Base-by-base conservation (phyloP, 257 asterid species). In the Haberlea rhodopensis region DNA sequence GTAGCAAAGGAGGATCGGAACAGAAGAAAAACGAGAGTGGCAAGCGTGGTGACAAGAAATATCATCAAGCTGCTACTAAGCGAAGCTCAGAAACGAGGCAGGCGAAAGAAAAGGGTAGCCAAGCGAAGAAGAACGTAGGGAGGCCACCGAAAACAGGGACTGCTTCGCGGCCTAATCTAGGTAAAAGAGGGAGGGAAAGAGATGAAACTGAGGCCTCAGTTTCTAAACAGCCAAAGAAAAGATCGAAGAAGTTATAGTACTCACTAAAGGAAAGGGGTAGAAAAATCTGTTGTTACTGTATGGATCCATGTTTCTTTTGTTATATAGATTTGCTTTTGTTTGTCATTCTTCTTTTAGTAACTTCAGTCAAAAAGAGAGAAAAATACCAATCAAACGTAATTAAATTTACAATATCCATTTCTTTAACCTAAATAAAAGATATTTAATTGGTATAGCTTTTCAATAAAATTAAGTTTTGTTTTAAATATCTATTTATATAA, bases 81-180 rank as follows among this genome's bases (percentile, higher is more conserved):
- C 73, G 78, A 51, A 69, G 55, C 52, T 0, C 75, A 0, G 85
- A 81, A 65, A 54, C 79, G 19, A 79, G 77, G 71, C 85, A 75
- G 10, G 53, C 56, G 6, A 79, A 70, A 73, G 68, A 70, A 71
- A 82, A 82, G 73, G 74, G 75, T 20, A 81, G 83, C 54, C 83
- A 82, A 0, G 76, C 68, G 23, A 85, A 82, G 82, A 80, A 76
- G 78, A 76, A 73, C 15, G 77, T 83, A 0, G 92, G 89, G 23
- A 60, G 92, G 78, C 89, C 89, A 3, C 87, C 92, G 0, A 85
- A 85, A 58, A 75, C 85, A 75, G 92, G 80, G 21, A 77, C 78
- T 5, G 77, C 76, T 18, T 78, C 74, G 9, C 16, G 80, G 9
- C 77, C 78, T 23, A 54, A 73, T 0, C 28, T 32, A 5, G 72